A percentile compares a stretch with the other conserved stretches of the same genome.
Conservation (phyloP, 345 rosid genomes). For the Noccaea bulbosa region DNA sequence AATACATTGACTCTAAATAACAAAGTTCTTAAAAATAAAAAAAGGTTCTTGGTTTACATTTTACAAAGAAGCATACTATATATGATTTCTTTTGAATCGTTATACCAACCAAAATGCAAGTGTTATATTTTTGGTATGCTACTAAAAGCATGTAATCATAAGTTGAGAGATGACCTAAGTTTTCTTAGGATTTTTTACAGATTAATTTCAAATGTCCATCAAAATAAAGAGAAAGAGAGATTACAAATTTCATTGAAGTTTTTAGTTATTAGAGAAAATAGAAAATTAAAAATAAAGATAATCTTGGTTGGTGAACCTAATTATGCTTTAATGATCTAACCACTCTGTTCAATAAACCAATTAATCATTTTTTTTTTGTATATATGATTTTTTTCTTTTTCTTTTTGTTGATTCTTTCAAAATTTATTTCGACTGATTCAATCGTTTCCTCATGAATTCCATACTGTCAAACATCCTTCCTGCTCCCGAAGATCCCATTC, state of each 20-base stretch:
- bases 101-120: neutral
- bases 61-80: neutral
- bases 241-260: too few relatives aligned
- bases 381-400: too few relatives aligned
- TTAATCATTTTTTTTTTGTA: too few relatives aligned
- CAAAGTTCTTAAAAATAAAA: slow-evolving; percentile 4
- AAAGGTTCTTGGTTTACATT: slow-evolving; percentile 1
- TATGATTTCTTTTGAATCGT: too few relatives aligned
- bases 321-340: too few relatives aligned
- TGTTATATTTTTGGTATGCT: neutral
- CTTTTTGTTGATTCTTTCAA: neutral
- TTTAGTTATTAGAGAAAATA: too few relatives aligned
- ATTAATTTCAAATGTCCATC: too few relatives aligned
- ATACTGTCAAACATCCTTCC: slow-evolving; percentile 48
- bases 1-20: neutral
- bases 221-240: too few relatives aligned
- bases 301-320: neutral
- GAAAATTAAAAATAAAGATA: too few relatives aligned
- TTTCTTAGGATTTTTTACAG: too few relatives aligned
- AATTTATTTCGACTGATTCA: neutral
- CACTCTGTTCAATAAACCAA: too few relatives aligned
- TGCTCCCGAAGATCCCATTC: slow-evolving; percentile 62
- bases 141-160: neutral
- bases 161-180: too few relatives aligned
- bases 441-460: slow-evolving; percentile 41